Base-by-base conservation (phyloP, 176 grass and related monocot species). In the Aechmea fasciata region DNA sequence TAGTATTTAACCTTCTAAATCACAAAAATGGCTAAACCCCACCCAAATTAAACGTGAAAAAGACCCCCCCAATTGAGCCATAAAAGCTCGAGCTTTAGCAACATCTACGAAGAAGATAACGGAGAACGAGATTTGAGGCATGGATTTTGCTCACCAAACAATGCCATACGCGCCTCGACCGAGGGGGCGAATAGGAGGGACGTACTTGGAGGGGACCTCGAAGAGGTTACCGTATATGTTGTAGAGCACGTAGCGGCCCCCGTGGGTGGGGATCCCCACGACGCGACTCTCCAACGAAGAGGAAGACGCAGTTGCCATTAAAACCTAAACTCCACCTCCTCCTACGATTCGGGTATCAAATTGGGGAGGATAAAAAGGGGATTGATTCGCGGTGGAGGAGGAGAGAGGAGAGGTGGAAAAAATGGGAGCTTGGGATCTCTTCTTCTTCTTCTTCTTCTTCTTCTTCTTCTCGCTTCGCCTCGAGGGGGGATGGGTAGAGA, bases 121-220 rank as follows among this genome's bases (percentile, higher is more conserved):
- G 73, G 79, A 72, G 41, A 64, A 48, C 3, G 64, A 20, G 23
- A 22, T 4, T 11, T 2, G 51, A 55, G 54, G 11, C 55, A 19
- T 2, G 63, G 13, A 8, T 66, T 66, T 33, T 69, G 75, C 92
- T 82, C 75, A 96, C 92, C 92, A 96, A 73, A 96, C 88, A 88
- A 96, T 91, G 81, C 92, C 92, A 75, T 96, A 96, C 78, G 92
- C 88, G 66, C 92, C 92, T 47, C 88, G 77, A 64, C 92, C 92
- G 73, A 96, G 78, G 63, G 92, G 88, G 47, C 92, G 92, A 68
- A 96, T 82, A 57, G 92, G 92, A 14, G 88, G 92, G 28, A 75
- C 64, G 73, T 96, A 96, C 85, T 96, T 91, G 72, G 88, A 57
- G 67, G 88, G 72, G 48, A 96, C 88, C 85, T 96, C 92, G 75